Evolutionary conservation across 345 rosid genomes (phyloP).

Genomic region (Eucalyptus sideroxylon): DNA sequence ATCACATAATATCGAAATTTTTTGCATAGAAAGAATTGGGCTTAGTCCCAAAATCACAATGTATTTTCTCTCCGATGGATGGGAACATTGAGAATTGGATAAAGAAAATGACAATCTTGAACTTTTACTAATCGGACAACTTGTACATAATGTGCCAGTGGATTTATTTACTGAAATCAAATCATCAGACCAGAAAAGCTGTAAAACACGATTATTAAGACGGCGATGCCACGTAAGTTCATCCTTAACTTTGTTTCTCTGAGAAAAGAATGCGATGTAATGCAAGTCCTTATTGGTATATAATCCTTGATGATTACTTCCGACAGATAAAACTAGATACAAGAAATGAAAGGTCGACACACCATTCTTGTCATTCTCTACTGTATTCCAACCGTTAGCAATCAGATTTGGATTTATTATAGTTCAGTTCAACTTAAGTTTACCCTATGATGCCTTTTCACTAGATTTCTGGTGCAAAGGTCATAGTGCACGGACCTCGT

Average conservation of each 20-base stretch:
- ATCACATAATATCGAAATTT: background rate
- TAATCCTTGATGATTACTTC: too few relatives aligned
- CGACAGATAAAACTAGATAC: too few relatives aligned
- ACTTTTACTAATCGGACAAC: background rate
- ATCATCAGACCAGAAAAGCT: too few relatives aligned
- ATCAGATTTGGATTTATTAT: background rate
- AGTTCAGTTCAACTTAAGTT: slow-evolving; percentile 6
- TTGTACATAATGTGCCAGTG: background rate
- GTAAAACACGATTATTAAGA: too few relatives aligned
- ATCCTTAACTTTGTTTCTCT: too few relatives aligned
- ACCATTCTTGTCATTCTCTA: too few relatives aligned
- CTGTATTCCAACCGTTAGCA: too few relatives aligned
- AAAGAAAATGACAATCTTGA: background rate
- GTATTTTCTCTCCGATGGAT: background rate
- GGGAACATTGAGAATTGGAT: background rate
- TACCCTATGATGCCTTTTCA: slow-evolving; percentile 1
- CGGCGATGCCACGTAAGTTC: too few relatives aligned
- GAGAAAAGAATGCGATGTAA: too few relatives aligned
- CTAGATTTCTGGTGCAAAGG: slow-evolving; percentile 96
- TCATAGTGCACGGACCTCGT: slow-evolving; percentile 69
- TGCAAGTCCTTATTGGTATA: too few relatives aligned
- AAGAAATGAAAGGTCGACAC: too few relatives aligned
- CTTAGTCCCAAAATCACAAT: background rate
- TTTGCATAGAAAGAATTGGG: background rate
- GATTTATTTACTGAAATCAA: too few relatives aligned